Percentiles rank a stretch among this genome's conserved stretches.
Conservation (phyloP, 129 eudicot species). For the Centella asiatica region DNA sequence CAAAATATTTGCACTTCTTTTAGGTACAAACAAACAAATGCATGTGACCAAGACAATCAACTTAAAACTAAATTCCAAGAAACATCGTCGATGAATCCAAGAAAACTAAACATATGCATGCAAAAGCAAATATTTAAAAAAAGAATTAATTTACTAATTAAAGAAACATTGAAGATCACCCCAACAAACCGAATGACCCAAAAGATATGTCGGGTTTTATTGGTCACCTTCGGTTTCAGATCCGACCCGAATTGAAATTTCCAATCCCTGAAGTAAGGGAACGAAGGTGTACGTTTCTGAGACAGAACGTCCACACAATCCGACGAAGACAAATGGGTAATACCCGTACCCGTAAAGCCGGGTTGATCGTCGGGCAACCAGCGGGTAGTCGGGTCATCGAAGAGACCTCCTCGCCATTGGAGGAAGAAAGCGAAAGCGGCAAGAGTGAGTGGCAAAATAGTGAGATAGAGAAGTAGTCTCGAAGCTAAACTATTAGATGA, state of each 20-base stretch:
- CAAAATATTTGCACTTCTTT: too few relatives aligned
- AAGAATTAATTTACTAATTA: too few relatives aligned
- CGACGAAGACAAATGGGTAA: conserved; percentile 13
- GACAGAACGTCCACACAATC: conserved; percentile 33
- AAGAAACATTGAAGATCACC: neutral
- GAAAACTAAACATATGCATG: neutral
- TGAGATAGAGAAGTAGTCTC: conserved; percentile 50
- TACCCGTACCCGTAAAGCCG: conserved; percentile 29
- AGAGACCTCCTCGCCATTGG: conserved; percentile 42
- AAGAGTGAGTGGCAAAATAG: conserved; percentile 61
- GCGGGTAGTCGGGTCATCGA: conserved; percentile 22
- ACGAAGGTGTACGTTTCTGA: conserved; percentile 23
- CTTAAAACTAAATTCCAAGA: too few relatives aligned
- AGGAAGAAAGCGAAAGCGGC: conserved; percentile 75
- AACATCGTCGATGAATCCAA: neutral
- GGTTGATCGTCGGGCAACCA: conserved; percentile 12
- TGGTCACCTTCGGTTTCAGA: conserved; percentile 28
- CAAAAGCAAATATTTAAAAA: neutral
- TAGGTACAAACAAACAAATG: too few relatives aligned
- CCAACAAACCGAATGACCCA: neutral
- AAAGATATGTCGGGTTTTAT: neutral
- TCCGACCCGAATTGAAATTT: conserved; percentile 23
- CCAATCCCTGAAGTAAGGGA: conserved; percentile 42
- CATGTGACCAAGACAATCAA: too few relatives aligned
- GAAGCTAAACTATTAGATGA: conserved; percentile 30